Evolutionary conservation across 1,139 yeast genomes (phyloP), one percentile per base, ranked within the genome.

Genomic region (Magnusiomyces tetraspermus): DNA sequence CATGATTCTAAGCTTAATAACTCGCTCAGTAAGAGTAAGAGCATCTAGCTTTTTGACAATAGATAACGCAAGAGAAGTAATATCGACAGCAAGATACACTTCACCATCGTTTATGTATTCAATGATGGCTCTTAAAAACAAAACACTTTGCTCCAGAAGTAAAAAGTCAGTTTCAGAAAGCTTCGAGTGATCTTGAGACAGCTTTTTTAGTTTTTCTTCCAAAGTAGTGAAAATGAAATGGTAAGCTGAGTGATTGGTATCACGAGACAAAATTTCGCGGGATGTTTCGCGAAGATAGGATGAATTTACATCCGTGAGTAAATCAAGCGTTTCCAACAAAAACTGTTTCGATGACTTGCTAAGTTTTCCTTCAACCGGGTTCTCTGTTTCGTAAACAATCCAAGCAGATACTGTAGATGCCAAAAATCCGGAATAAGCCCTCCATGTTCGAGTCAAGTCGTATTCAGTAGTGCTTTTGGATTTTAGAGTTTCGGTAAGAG

Each of bases 1-100:
- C 53, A 84, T 74, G 52, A 83, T 75, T 55, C 79, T 77, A 42
- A 84, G 70, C 54, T 81, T 59, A 51, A 61, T 72, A 51, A 76
- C 68, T 23, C 73, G 72, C 49, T 73, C 75, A 1, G 71, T 61
- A 50, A 69, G 71, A 50, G 59, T 65, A 57, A 61, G 73, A 61
- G 59, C 57, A 63, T 76, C 63, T 58, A 73, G 65, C 44, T 69
- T 64, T n/a, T 60, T 57, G 22, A 70, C 68, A 30, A 75, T 62
- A 23, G 68, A 58, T 31, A 69, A 64, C 5, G 71, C 72, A 56
- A 73, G 61, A 4, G 68, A 65, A 3, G 76, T 61, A 28, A 76
- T 61, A 38, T 71, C 75, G n/a, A 71, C 63, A 1, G 78, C 73
- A 30, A 72, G 64, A 41, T 74, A 68, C 47, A 74, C 61, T 2